Evolutionary conservation across 176 grass and related monocot species (phyloP), one percentile per base, ranked within the genome.

Genomic region (Carex scoparia): DNA sequence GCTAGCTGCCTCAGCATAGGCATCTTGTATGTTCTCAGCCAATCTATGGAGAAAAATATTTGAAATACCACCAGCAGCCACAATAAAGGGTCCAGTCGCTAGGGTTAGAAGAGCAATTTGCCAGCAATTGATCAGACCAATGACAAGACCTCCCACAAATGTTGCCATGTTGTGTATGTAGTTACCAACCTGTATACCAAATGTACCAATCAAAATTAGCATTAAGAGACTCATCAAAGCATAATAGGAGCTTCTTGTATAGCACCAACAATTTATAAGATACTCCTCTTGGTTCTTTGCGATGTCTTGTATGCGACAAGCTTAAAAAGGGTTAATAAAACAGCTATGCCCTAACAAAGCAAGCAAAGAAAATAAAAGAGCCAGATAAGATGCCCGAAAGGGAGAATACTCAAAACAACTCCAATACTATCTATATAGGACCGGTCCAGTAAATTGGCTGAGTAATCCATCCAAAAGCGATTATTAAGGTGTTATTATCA

Each of bases 131-230:
- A 95, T 72, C 65, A 99, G 80, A 44, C 93, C 96, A 92, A 99
- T 94, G 66, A 99, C 81, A 59, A 99, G 93, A 92, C 96, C 96
- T 49, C 93, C 96, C 46, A 88, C 87, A 53, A 99, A 99, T 84
- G 93, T 99, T 78, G 93, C 96, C 96, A 99, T 99, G 83, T 99
- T 99, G 82, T 99, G 96, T 85, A 99, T 94, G 81, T 99, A 99
- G 81, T 99, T 99, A 23, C 96, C 96, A 12, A 99, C 93, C 96
- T 99, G 80, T 48, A 75, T 46, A 56, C 61, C 28, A 79, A 10
- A 80, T 14, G 11, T 56, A 70, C 5, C 37, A 42, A 70, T 44
- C 14, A 57, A 57, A 30, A 30, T 78, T 51, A 78, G 51, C 27
- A 10, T 56, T 57, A 33, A 33, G 23, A 3, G 6, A 78, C 46